A percentile compares a stretch with the other conserved stretches of the same genome.
phyloP scores from a whole-genome alignment of 148 eudicot species.

The Selenicereus undatus region DNA sequence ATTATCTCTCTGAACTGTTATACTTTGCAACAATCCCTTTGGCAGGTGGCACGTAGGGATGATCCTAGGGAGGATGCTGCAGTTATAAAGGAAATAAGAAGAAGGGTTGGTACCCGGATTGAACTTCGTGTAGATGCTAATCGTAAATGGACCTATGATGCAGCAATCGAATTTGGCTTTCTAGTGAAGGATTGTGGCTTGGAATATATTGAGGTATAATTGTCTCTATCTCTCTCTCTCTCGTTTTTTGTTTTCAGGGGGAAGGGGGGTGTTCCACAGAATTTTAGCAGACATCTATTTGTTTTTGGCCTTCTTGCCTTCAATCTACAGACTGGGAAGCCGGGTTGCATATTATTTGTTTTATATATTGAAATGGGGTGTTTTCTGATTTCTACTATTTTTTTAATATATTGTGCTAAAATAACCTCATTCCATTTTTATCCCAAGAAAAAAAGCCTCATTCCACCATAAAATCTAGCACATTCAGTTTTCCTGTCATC shows the following conservation, averaged over 20 bases:
- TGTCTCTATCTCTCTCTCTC: neutral
- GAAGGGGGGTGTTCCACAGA: neutral
- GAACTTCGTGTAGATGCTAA: constrained; percentile 93
- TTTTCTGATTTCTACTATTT: neutral
- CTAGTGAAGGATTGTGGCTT: constrained; percentile 64
- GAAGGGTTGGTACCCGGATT: constrained; percentile 56
- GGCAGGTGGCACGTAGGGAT: constrained; percentile 79
- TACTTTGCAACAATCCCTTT: neutral
- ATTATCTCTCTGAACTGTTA: neutral
- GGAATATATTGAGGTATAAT: constrained; percentile 83
- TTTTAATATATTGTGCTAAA: neutral
- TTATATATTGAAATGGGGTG: neutral
- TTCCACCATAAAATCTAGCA: neutral
- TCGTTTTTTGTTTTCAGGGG: neutral
- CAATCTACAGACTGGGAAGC: neutral
- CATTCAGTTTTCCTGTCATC: neutral
- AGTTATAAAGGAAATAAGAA: constrained; percentile 74
- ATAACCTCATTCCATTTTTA: neutral
- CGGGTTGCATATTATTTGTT: neutral
- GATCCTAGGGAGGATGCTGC: constrained; percentile 81
- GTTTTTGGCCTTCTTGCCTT: neutral
- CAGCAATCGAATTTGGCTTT: constrained; percentile 65
- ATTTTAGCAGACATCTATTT: neutral
- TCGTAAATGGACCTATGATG: constrained; percentile 74
- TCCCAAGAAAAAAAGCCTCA: neutral